Evolutionary conservation across 139 green algal species (phyloP).

Genomic region (Coelastrella sp.): DNA sequence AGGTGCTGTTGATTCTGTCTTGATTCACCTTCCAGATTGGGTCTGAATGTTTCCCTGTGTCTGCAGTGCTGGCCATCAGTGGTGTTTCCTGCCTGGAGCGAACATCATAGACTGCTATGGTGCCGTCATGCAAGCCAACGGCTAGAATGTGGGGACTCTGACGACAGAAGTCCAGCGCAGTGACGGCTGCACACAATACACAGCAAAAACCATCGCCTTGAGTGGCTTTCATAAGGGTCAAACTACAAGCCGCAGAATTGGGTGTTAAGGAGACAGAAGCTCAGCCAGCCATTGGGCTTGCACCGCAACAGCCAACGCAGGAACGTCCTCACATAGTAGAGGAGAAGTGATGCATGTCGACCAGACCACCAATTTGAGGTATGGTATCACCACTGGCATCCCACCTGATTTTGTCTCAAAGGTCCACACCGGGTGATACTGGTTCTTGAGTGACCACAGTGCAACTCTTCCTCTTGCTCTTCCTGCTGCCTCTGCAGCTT

Average conservation of each 20-base stretch:
- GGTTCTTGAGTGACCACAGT: constrained; percentile 89
- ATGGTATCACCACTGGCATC: too few species aligned
- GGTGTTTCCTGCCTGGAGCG: constrained; percentile 51
- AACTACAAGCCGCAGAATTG: too few species aligned
- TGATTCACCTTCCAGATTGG: constrained; percentile 78
- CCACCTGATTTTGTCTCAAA: constrained; percentile 58
- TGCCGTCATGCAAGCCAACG: constrained; percentile 79
- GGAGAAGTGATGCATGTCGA: too few species aligned
- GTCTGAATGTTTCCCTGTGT: constrained; percentile 78
- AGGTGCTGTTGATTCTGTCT: too few species aligned
- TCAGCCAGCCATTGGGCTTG: too few species aligned
- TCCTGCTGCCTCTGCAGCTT: background rate
- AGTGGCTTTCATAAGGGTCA: too few species aligned
- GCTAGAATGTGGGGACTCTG: constrained; percentile 70
- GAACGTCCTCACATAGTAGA: too few species aligned
- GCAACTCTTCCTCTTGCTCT: constrained; percentile 67
- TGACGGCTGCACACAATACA: constrained; percentile 68
- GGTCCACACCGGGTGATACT: constrained; percentile 79
- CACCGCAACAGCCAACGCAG: too few species aligned
- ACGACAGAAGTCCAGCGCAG: constrained; percentile 77
- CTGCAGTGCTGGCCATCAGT: constrained; percentile 66
- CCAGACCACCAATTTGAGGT: too few species aligned
- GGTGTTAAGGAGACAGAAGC: too few species aligned
- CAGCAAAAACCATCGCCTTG: too few species aligned
- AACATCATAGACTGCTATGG: constrained; percentile 80